These are phyloP conservation scores for Litsea cubeba DNA, from an alignment of 164 flowering plant genomes.

Conservation along the genomic window DNA sequence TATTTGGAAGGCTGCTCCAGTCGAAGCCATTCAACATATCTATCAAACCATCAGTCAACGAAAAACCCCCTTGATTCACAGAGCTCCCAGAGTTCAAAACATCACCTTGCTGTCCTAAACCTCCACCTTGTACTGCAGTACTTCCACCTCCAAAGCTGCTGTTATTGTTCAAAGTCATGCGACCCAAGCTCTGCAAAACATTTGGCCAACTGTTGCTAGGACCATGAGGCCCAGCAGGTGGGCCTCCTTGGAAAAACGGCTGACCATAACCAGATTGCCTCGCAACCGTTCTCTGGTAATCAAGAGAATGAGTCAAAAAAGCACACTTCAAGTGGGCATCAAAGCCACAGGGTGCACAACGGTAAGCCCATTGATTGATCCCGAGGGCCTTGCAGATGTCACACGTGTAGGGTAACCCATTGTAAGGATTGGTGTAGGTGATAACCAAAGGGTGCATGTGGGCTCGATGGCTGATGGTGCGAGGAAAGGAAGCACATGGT, in stretches of 20 bases:
- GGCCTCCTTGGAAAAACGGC: not conserved
- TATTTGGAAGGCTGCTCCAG: not conserved
- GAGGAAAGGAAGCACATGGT: constrained; percentile 3
- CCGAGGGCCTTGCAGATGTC: constrained; percentile 23
- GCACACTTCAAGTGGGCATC: constrained; percentile 33
- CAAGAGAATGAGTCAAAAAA: not conserved
- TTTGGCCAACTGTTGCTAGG: not conserved
- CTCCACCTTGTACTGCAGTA: not conserved
- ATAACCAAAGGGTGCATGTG: constrained; percentile 6
- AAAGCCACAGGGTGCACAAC: constrained; percentile 28
- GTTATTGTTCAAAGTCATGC: not conserved
- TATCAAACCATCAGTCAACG: not conserved
- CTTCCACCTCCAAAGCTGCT: not conserved
- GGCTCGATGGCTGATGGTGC: not conserved
- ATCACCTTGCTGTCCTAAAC: not conserved
- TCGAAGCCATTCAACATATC: constrained; percentile 2
- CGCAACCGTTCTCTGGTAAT: not conserved
- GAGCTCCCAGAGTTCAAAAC: not conserved
- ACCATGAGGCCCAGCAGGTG: not conserved
- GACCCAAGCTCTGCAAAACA: not conserved
- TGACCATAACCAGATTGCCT: not conserved
- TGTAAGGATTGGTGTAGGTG: constrained; percentile 24
- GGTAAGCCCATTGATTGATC: constrained; percentile 28
- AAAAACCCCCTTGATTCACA: not conserved
- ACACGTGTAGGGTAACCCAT: constrained; percentile 19